Base-by-base conservation (phyloP, 768 basidiomycete genomes). In the Scleroderma citrinum region DNA sequence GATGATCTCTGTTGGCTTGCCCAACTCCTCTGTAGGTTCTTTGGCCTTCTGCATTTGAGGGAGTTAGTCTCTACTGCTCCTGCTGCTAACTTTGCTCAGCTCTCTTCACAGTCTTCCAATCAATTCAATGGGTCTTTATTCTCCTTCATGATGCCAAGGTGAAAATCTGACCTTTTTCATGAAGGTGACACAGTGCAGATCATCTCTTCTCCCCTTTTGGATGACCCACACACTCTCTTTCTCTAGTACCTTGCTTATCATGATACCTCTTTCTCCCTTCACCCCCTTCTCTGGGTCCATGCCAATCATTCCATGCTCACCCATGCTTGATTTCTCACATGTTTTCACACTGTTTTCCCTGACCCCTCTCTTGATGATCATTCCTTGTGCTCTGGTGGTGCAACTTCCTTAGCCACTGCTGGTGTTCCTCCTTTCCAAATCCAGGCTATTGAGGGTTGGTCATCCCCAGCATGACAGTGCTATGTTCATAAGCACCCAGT, bases 401-500 rank as follows among this genome's bases (percentile, higher is more conserved):
- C 23, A n/a, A 35, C 13, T 26, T 32, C 14, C 13, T 23, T 23
- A 23, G 5, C 11, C 10, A 21, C 24, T 36, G 34, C 26, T 17
- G 19, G 36, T 13, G 23, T 32, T 21, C 1, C 7, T 13, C 44
- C 13, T 8, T 7, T 8, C 7, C 20, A 23, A 16, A 37, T 36
- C 24, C 24, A n/a, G 45, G 19, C 19, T 19, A 37, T n/a, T 35
- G 71, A 73, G 0, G 58, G 71, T 0, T 76, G 75, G 74, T 49
- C 69, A 0, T 72, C 71, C 0, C 55, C 63, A 1, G 51, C 69
- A 0, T 75, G 61, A 47, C 54, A 61, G 24, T 54, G 62, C 23
- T 75, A 76, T 53, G 68, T 76, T 17, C 61, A 70, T 3, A 65
- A 72, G 45, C 54, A 73, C 44, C 71, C 71, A 17, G 60, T 59